Evolutionary conservation across 768 basidiomycete species (phyloP), one percentile per base, ranked within the genome.

Genomic region (Tulasnella sp.): DNA sequence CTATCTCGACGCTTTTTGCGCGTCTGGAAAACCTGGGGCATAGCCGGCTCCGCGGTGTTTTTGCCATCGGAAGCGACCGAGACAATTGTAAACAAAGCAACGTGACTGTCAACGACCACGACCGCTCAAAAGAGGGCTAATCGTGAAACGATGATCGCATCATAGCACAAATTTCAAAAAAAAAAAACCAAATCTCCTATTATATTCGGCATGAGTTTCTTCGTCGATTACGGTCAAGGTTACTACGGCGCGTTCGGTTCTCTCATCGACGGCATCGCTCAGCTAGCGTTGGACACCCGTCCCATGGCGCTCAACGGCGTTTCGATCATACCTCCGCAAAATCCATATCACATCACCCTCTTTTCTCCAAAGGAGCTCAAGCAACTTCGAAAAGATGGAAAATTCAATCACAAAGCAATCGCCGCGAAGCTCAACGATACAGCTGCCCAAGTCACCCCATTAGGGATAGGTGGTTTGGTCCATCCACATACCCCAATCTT

Each of bases 271-370:
- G 8, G 24, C 75, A 76, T 76, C 18, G 75, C 44, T 34, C 31
- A 56, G 21, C n/a, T 16, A 48, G 75, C 56, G 0, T n/a, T 62
- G 38, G 24, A 76, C 44, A 24, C 44, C 9, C 19, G 38, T 48
- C 36, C 31, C 36, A 76, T 8, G 27, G 75, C 44, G 58, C 44
- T 76, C 75, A 76, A 62, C 12, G 62, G 62, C n/a, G 12, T 68
- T 18, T 31, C 27, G 24, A 34, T 31, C 19, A 7, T 16, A n/a
- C 75, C 44, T 31, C 36, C 75, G n/a, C 44, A 19, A 24, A 34
- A 34, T 76, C 75, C 44, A 18, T 76, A 52, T 39, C 81, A 81
- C 58, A 74, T 81, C 68, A 80, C 81, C 16, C 77, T 81, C 34
- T 52, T 80, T 71, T 78, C 80, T 27, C 80, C 78, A n/a, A 18